Evolutionary conservation across 371 early-diverging fungal species (phyloP), one percentile per base, ranked within the genome.

Genomic region (Rhizopus microsporus): DNA sequence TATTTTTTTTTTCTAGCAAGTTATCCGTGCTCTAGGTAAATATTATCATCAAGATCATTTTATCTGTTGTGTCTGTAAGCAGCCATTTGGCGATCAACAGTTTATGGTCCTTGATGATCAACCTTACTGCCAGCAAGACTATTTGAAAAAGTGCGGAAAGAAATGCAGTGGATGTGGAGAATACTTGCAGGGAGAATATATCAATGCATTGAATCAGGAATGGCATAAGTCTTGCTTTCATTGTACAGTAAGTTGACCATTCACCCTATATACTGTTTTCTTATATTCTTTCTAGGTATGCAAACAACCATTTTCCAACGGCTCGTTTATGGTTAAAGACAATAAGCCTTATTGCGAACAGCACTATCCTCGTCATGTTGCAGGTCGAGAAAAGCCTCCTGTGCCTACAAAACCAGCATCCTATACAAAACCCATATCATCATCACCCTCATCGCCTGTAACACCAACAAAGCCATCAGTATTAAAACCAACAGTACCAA

Each of bases 171-270:
- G 59, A n/a, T 67, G 67, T 44, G 42, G 50, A 31, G 42, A 59
- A 43, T 78, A 76, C 23, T 75, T 89, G 30, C 67, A 72, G 6
- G 86, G 80, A 3, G 86, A 86, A 52, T 80, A 79, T 60, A 62
- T 88, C 17, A 77, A 67, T 54, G 91, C 91, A 1, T 57, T 88
- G 33, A 81, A 72, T 32, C 75, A 77, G 33, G 74, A 71, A 32
- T 91, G 88, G 85, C 92, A 91, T 59, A 74, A 79, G 42, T 62
- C 77, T 12, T 91, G 92, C 62, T 90, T 91, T 62, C 74, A 67
- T 12, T 91, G 92, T 63, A 65, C 75, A 32, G 66, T 60, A 65
- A 56, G 56, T 56, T 37, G 5, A 37, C 23, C 46, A 4, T 0
- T 6, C 8, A 17, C 15, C 16, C 5, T 13, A 45, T 15, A 35